Base-by-base conservation (phyloP, 306 rosid genomes). In the Fragaria ananassa region DNA sequence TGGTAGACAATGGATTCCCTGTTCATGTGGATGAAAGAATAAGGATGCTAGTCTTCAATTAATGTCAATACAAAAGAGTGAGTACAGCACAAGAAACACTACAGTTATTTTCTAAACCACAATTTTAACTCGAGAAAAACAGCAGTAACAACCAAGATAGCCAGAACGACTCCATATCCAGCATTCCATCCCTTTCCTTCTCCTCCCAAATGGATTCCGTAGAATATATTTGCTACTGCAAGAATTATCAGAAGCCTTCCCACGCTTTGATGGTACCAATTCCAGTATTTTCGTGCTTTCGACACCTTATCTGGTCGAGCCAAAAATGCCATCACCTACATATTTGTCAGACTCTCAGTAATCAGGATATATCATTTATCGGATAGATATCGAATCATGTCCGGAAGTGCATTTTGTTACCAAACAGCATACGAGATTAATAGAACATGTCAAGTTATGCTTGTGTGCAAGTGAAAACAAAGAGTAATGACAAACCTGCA, bases 281-380 rank as follows among this genome's bases (percentile, higher is more conserved):
- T 92, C 97, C 97, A 92, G 84, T 84, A 87, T 46, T 86, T 89
- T 77, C 96, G 81, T n/a, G 14, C 31, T 75, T 89, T 89, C 14
- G 96, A 71, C 47, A 53, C 83, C 85, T 81, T 89, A 14, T 81
- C 50, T 3, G 97, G 96, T 70, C 97, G 58, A 54, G 78, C 88
- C 69, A 92, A 76, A 45, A 92, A 7, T 13, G 97, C 97, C 91
- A 87, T 60, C 74, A 86, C 72, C 97, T 91, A 50, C 69, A 64
- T 1, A 34, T 34, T 64, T 64, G 21, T 8, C 45, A 62, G 9
- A 11, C 9, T 29, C 42, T 62, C 68, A 31, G 4, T 10, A 11
- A 63, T 63, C 44, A 63, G 68, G 21, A 63, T 14, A 34, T 14
- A 29, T 63, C 68, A 29, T 63, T 63, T 15, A 62, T 11, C 35